Conservation (phyloP, 1,284 basidiomycete genomes). For the Ceraceosorus guamensis region DNA sequence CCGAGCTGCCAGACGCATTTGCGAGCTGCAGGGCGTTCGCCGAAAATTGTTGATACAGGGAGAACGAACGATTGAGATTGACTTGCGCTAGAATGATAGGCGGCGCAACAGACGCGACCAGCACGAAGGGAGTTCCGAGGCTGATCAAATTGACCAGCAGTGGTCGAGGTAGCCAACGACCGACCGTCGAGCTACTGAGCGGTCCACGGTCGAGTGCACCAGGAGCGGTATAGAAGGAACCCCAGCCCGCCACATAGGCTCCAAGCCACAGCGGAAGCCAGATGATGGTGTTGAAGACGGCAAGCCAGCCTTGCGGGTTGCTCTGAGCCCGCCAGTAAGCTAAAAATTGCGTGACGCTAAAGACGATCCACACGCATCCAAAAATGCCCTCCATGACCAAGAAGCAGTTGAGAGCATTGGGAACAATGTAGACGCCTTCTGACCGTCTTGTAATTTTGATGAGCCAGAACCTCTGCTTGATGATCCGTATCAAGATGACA, state of each 20-base stretch:
- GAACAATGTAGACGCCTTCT: constrained; percentile 12
- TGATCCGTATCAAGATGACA: constrained; percentile 3
- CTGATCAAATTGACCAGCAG: constrained; percentile 28
- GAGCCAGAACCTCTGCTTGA: not conserved
- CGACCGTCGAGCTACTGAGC: constrained; percentile 11
- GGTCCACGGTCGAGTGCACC: constrained; percentile 28
- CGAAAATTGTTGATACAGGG: constrained; percentile 9
- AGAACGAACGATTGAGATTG: constrained; percentile 10
- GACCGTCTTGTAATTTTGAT: constrained; percentile 3
- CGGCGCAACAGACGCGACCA: constrained; percentile 18
- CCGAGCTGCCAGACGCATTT: constrained; percentile 7
- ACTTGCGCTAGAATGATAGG: constrained; percentile 12
- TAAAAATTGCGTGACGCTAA: constrained; percentile 15
- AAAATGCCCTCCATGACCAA: constrained; percentile 6
- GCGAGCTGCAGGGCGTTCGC: not conserved
- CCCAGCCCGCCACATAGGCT: constrained; percentile 33
- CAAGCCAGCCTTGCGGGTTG: constrained; percentile 3
- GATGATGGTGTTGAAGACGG: constrained; percentile 19
- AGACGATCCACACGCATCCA: constrained; percentile 17
- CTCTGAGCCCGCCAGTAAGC: not conserved
- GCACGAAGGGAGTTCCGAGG: constrained; percentile 24
- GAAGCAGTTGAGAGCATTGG: constrained; percentile 31
- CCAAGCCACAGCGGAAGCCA: constrained; percentile 15
- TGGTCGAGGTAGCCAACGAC: constrained; percentile 17
- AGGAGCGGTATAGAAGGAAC: constrained; percentile 35